Evolutionary conservation across 2,329 filamentous ascomycete genomes (phyloP).

Genomic region (Diplodia seriata): DNA sequence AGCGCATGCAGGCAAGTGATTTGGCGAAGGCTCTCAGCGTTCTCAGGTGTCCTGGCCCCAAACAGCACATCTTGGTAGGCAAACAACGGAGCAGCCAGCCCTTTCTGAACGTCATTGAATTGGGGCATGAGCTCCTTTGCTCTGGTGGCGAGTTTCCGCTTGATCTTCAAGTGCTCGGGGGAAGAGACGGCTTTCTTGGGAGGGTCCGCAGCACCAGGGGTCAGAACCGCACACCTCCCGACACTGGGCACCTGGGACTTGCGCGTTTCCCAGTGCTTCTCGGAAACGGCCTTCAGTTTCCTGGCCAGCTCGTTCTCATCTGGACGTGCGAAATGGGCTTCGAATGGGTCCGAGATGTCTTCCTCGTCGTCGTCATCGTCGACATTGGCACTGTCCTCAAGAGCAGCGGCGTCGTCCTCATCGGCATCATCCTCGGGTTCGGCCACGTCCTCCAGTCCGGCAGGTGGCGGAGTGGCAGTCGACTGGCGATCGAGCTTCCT

Average conservation of each 20-base stretch:
- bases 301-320: constrained; percentile 66
- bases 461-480: constrained; percentile 16
- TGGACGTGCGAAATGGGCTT: constrained; percentile 76
- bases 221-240: constrained; percentile 43
- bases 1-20: constrained; percentile 82
- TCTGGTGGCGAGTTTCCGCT: constrained; percentile 43
- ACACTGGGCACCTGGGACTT: constrained; percentile 43
- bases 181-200: constrained; percentile 39
- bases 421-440: constrained; percentile 39
- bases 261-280: constrained; percentile 57
- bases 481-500: constrained; percentile 56
- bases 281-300: constrained; percentile 55
- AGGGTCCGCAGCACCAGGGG: constrained; percentile 35
- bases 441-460: constrained; percentile 36
- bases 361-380: constrained; percentile 58
- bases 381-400: constrained; percentile 54
- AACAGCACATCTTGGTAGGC: constrained; percentile 83
- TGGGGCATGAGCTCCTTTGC: constrained; percentile 46
- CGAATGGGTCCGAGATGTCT: constrained; percentile 72
- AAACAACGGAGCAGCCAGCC: constrained; percentile 75
- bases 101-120: constrained; percentile 69
- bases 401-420: constrained; percentile 38
- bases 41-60: constrained; percentile 72
- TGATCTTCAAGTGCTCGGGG: constrained; percentile 43
- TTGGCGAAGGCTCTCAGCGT: constrained; percentile 72